A percentile compares a stretch with the other conserved stretches of the same genome.
Conservation (phyloP, 305 asterid species). For the Salvia sclarea region DNA sequence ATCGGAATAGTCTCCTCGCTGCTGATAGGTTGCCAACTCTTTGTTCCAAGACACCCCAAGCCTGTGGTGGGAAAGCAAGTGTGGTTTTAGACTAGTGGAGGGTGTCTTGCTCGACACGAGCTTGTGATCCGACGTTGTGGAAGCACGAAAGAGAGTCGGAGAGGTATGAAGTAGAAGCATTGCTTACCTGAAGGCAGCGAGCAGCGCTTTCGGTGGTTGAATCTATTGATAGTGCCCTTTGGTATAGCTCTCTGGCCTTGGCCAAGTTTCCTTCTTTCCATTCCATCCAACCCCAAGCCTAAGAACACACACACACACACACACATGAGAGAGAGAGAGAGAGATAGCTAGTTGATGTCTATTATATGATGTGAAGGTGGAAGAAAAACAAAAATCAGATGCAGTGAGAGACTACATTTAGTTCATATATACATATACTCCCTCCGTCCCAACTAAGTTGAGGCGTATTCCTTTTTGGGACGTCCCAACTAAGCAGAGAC, state of each 20-base stretch:
- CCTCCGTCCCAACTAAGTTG: too few species aligned
- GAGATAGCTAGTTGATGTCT: too few species aligned
- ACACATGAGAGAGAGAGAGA: neutral
- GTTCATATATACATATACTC: too few species aligned
- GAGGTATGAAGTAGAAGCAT: neutral
- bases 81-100: neutral
- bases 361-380: too few species aligned
- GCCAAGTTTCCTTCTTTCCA: constrained; percentile 95
- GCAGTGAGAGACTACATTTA: neutral
- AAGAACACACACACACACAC: neutral
- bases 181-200: constrained; percentile 85
- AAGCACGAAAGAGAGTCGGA: neutral
- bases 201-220: constrained; percentile 81
- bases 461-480: too few species aligned
- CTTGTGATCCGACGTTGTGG: neutral
- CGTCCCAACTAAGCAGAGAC: too few species aligned
- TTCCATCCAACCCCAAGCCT: constrained; percentile 99
- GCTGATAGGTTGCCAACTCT: constrained; percentile 82
- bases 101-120: constrained; percentile 4
- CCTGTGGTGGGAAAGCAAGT: constrained; percentile 44
- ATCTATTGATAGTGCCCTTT: constrained; percentile 70
- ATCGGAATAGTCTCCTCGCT: constrained; percentile 83
- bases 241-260: constrained; percentile 84
- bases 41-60: constrained; percentile 96
- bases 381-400: neutral